These are phyloP conservation scores for Rhizopogon vesiculosus DNA, from an alignment of 768 basidiomycete genomes.

Conservation along the genomic window DNA sequence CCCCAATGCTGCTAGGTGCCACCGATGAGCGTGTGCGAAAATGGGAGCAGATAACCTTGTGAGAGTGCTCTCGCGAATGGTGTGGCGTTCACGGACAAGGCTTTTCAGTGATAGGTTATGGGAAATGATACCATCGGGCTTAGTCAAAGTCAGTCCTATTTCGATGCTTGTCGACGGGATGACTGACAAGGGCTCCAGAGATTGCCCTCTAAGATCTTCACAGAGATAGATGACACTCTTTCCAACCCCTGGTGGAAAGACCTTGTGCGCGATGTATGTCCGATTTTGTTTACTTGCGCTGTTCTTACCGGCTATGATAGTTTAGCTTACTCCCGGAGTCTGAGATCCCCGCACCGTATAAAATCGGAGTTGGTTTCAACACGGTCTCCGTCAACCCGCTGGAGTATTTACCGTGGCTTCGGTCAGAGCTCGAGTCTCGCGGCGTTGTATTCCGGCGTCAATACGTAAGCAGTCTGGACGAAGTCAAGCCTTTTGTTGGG, in stretches of 20 bases:
- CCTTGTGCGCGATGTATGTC: conserved; percentile 34
- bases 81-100: background rate
- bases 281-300: too few relatives aligned
- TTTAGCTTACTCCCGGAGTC: conserved; percentile 28
- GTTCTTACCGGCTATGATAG: background rate
- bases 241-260: conserved; percentile 33
- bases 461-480: conserved; percentile 38
- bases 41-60: conserved; percentile 42
- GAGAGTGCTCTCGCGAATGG: conserved; percentile 9
- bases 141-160: conserved; percentile 30
- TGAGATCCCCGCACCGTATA: conserved; percentile 29
- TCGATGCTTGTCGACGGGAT: background rate
- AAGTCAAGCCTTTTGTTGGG: conserved; percentile 36
- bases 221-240: conserved; percentile 9
- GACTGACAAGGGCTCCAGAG: conserved; percentile 19
- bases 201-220: conserved; percentile 32
- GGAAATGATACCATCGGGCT: conserved; percentile 40
- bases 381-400: conserved; percentile 48
- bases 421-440: conserved; percentile 30
- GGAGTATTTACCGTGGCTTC: conserved; percentile 46
- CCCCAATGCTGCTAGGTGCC: conserved; percentile 33
- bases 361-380: conserved; percentile 37
- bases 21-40: conserved; percentile 26
- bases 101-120: conserved; percentile 39
- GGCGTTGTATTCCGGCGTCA: conserved; percentile 41